phyloP scores from a whole-genome alignment of 164 flowering plant species.

The Echeveria elegans region DNA sequence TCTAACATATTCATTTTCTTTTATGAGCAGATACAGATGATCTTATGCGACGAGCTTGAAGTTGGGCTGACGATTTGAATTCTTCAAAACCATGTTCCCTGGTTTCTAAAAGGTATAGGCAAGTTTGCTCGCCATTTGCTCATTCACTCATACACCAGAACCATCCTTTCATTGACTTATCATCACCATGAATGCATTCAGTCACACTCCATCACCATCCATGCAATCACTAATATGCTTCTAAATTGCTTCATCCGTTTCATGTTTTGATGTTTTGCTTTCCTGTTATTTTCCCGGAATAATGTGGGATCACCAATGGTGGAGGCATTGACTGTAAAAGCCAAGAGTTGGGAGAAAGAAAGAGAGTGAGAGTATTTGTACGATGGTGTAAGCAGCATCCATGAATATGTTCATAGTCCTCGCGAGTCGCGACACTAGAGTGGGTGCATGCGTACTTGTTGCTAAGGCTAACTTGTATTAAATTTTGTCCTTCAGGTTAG shows the following conservation, averaged over 20 bases:
- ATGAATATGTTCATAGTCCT: not conserved
- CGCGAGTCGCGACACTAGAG: not conserved
- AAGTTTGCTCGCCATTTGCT: no score
- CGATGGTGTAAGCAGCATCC: conserved; percentile 37
- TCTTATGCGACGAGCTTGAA: no score
- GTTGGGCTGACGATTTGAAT: no score
- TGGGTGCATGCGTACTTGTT: not conserved
- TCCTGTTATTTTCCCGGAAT: conserved; percentile 1
- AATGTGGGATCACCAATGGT: conserved; percentile 37
- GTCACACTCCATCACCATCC: not conserved
- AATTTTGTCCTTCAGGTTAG: conserved; percentile 17
- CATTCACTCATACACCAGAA: no score
- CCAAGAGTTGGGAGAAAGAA: conserved; percentile 50
- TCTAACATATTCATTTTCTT: no score
- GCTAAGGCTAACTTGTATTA: not conserved
- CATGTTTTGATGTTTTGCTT: not conserved
- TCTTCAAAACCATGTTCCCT: no score
- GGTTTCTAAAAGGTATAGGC: no score
- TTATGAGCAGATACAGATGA: no score
- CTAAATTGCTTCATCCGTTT: not conserved
- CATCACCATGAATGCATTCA: no score
- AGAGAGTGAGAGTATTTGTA: conserved; percentile 37
- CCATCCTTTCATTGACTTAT: no score
- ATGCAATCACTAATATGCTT: not conserved
- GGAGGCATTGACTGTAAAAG: conserved; percentile 40